Evolutionary conservation across 2,329 filamentous ascomycete species (phyloP), one percentile per base, ranked within the genome.

Genomic region (Zasmidium angulare): DNA sequence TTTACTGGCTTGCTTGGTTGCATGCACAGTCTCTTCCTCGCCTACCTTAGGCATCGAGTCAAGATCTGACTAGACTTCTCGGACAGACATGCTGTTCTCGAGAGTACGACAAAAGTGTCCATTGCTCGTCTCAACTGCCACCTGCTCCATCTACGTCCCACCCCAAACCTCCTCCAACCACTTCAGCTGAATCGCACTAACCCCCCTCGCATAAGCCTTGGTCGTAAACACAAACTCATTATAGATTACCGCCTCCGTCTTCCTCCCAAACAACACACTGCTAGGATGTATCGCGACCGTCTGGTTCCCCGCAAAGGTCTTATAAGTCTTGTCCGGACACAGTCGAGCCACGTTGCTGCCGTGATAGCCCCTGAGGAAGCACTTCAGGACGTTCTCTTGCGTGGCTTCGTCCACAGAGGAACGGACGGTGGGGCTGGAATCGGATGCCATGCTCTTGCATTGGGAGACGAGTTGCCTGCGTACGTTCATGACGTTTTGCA

Each of bases 221-320:
- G 82, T 86, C 20, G 86, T 88, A 68, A 84, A 88, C 2, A 88
- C 84, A 71, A 85, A 87, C 70, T 88, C 85, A 60, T 83, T 85
- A 67, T 86, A 88, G 70, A 88, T 77, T 55, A 88, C 85, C 1
- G 83, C 85, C 72, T 86, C 84, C 4, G 85, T 77, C 63, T 83
- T 84, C 67, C 81, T 81, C 20, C 84, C 83, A 67, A 84, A 85
- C 6, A 87, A 71, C 14, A 85, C 83, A 60, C 83, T 86, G 7
- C 81, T 82, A 0, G 85, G 85, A 68, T 88, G 86, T 43, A 88
- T 86, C 0, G 84, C 80, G 1, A 88, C 84, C 0, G 79, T 80
- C 71, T 88, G 85, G 62, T 86, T 86, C 2, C 84, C 84, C 7
- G 83, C 75, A 22, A 87, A 75, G 0, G 85, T 88, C 60, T 81